Base-by-base conservation (phyloP, 2,329 filamentous ascomycete species). In the Thielaviopsis populi region DNA sequence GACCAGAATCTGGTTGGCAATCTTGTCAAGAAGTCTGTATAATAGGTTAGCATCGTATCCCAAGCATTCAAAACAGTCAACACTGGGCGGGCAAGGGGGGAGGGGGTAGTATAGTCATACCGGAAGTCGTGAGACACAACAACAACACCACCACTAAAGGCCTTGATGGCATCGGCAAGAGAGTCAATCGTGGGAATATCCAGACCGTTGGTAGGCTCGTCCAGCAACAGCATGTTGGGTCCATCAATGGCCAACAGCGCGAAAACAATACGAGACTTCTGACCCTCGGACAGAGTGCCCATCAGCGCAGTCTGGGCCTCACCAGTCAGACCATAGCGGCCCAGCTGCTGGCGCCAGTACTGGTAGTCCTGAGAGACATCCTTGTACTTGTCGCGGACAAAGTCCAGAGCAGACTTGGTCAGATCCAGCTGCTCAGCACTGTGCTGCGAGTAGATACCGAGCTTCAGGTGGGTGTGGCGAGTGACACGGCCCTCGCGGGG, bases 61-160 rank as follows among this genome's bases (percentile, higher is more conserved):
- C 67, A 59, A 67, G 27, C n/a, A 61, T 19, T 3, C 46, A 13
- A 24, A 50, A 6, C 19, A 50, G 6, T 24, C 13, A 10, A 17
- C 10, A 48, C n/a, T 3, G 30, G 22, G 37, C n/a, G n/a, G n/a
- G n/a, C n/a, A n/a, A n/a, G n/a, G n/a, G 10, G 30, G 11, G 33
- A 1, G 33, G 5, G 33, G 33, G 8, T 37, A 30, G 27, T 40
- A 43, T 40, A 43, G 50, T 30, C 85, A 74, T 84, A 95, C 91
- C 91, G 87, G 84, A 99, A 99, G 76, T 99, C 94, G 88, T 99
- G 94, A 71, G 88, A 95, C 65, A 99, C 94, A 68, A 97, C 92
- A 63, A 97, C 89, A 61, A 97, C 92, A 87, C 95, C 94, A 72
- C 94, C 94, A 69, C 84, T 91, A 76, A 89, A 99, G 66, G 90